Evolutionary conservation across 768 basidiomycete species (phyloP).

Genomic region (Dendrothele bispora): DNA sequence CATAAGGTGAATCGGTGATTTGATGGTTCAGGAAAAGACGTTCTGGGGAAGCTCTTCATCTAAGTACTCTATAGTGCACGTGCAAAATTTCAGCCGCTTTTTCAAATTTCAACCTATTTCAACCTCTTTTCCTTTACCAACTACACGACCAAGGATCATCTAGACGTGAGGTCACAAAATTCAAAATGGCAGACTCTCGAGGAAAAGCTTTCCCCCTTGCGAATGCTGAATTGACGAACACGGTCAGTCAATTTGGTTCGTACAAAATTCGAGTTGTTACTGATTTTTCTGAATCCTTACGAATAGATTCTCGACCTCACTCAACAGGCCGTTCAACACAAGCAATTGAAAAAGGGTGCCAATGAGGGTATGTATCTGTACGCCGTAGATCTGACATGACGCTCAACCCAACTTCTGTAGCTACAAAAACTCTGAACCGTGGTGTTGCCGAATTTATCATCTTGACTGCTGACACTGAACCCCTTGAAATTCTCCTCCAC

Average conservation of each 20-base stretch:
- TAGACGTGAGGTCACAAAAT: conserved; percentile 69
- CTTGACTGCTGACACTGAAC: conserved; percentile 95
- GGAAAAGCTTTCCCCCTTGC: conserved; percentile 91
- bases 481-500: conserved; percentile 95
- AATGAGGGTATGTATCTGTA: conserved; percentile 77
- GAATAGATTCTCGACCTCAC: conserved; percentile 90
- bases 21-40: no score
- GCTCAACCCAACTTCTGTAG: conserved; percentile 34
- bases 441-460: conserved; percentile 98
- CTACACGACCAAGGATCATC: conserved; percentile 81
- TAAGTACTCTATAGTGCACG: no score
- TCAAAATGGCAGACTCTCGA: conserved; percentile 63
- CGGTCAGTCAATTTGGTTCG: conserved; percentile 46
- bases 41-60: no score
- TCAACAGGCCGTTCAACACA: conserved; percentile 95
- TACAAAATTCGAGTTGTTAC: neutral
- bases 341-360: conserved; percentile 98
- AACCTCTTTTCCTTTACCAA: conserved; percentile 9
- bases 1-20: neutral
- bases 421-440: conserved; percentile 97
- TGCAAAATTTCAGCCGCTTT: no score
- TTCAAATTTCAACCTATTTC: conserved; percentile 9
- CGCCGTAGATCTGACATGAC: neutral
- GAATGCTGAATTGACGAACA: conserved; percentile 84
- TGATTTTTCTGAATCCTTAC: conserved; percentile 3